Base-by-base conservation (phyloP, 169 alveolate genomes). In the Plasmodium berghei region DNA sequence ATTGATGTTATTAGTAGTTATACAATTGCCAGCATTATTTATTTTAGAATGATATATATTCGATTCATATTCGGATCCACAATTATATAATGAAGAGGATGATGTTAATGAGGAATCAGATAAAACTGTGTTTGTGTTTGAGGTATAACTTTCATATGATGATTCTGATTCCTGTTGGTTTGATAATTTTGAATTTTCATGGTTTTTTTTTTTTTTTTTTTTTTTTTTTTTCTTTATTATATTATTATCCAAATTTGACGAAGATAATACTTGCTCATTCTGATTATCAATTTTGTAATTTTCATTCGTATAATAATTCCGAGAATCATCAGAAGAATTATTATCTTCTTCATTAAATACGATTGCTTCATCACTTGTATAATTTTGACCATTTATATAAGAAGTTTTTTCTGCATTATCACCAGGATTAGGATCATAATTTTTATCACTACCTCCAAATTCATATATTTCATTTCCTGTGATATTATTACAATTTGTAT, bases 31-130 rank as follows among this genome's bases (percentile, higher is more conserved):
- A 34, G 4, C 3, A 34, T 34, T 34, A 34, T 64, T 49, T 18
- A 40, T 55, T 12, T 64, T n/a, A 18, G 89, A 16, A 12, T 54
- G 77, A 34, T 42, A 52, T 12, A 77, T 64, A 22, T 26, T 16
- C 5, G 89, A 54, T 20, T 45, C 24, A 24, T 56, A 64, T 18
- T 74, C 49, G 1, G 69, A 28, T n/a, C 18, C 18, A n/a, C 72
- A 73, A 48, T 73, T 73, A 16, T 85, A 83, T 12, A 49, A 55
- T 2, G 56, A 28, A 3, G 87, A 67, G 3, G 72, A 83, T 10
- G 72, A 54, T n/a, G 70, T 49, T 6, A 73, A 46, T 9, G 63
- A 5, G 3, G 54, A 14, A 12, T 22, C 56, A 0, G 73, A 22
- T 18, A 34, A 34, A 34, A 34, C 42, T 16, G 34, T 42, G n/a